These are phyloP conservation scores for Hanseniaspora meyeri DNA, from an alignment of 805 yeast species.

Conservation along the genomic window DNA sequence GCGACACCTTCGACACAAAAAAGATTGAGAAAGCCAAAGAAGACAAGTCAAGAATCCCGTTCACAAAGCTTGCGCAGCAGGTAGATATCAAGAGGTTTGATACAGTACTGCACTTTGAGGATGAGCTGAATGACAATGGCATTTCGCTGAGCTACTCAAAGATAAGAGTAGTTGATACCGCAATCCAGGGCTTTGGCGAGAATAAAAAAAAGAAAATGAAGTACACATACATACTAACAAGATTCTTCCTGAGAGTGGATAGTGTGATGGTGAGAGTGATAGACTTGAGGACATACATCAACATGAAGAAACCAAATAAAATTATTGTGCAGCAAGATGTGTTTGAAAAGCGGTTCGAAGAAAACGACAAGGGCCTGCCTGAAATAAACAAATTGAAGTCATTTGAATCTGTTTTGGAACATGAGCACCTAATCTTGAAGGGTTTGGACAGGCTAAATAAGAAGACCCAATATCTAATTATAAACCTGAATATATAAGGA, in stretches of 20 bases:
- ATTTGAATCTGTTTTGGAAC: slow-evolving; percentile 3
- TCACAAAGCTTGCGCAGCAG: slow-evolving; percentile 52
- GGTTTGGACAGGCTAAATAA: not conserved
- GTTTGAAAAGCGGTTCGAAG: not conserved
- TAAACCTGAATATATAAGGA: not conserved
- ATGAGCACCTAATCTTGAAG: not conserved
- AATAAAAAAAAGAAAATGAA: slow-evolving; percentile 1
- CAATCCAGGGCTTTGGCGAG: slow-evolving; percentile 30
- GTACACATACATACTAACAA: slow-evolving; percentile 41
- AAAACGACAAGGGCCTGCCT: not conserved
- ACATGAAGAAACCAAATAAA: slow-evolving; percentile 25
- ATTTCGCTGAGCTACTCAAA: slow-evolving; percentile 65
- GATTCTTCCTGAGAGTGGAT: slow-evolving; percentile 82
- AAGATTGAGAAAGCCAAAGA: not conserved
- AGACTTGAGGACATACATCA: slow-evolving; percentile 76
- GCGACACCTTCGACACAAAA: slow-evolving; percentile 13
- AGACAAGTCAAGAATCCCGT: slow-evolving; percentile 39
- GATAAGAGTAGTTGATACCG: slow-evolving; percentile 76
- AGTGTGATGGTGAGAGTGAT: slow-evolving; percentile 71
- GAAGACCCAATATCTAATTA: not conserved
- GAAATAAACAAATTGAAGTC: slow-evolving; percentile 1
- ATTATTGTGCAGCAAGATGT: slow-evolving; percentile 29
- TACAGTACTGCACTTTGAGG: slow-evolving; percentile 81
- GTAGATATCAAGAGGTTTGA: slow-evolving; percentile 85
- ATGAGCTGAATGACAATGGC: slow-evolving; percentile 94